Evolutionary conservation across 140 eudicot species (phyloP), one percentile per base, ranked within the genome.

Genomic region (Artemisia princeps): DNA sequence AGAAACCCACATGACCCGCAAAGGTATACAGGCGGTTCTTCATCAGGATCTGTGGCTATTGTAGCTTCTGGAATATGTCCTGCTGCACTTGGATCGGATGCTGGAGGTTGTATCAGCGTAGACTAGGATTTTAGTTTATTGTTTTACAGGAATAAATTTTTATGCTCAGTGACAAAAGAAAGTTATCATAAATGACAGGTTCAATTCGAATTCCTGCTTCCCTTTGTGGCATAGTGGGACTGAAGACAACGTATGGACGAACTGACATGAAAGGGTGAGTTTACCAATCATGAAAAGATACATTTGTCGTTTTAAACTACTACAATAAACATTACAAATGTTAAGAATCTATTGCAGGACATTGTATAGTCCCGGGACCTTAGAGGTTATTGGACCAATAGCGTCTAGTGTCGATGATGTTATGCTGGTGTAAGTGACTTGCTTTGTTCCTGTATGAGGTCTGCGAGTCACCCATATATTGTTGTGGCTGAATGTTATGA

Each of bases 1-100:
- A 72, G 97, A 79, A 90, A 90, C 68, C 97, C 97, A 59, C 95
- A 90, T 78, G 89, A 71, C 69, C 87, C 74, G 13, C 83, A 78
- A 69, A 76, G 95, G 79, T 86, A 86, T 68, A 86, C 97, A 0
- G 97, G 97, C 61, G 97, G 97, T 58, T 90, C 97, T 74, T 90
- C 97, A 12, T 90, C 97, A 50, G 97, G 95, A 28, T 83, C 97
- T 23, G 94, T 95, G 55, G 95, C 97, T 58, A 79, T 90, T 78
- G 95, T 90, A 71, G 89, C 97, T 65, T 72, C 94, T 73, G 97
- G 97, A 67, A 77, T 90, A 37, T 86, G 95, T 70, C 75, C 90
- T 58, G 97, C 94, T 72, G 89, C 95, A 76, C 74, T 90, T 52
- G 97, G 95, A 74, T 84, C 97, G 28, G 94, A 90, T 72, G 97